Evolutionary conservation across 1,284 basidiomycete species (phyloP), one percentile per base, ranked within the genome.

Genomic region (Inonotus obliquus): DNA sequence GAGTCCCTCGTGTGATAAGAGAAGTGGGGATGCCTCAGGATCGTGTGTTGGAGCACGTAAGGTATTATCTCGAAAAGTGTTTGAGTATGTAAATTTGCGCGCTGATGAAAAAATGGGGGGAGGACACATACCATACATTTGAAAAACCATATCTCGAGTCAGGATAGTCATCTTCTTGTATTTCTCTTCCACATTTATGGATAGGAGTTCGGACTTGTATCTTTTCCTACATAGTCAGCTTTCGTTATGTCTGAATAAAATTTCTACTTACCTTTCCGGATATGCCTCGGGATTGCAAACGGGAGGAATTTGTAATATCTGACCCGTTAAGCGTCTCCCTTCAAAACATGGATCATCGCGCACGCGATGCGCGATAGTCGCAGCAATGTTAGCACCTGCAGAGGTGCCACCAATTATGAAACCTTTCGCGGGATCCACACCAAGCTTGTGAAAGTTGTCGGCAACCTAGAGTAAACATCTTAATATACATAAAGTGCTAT

Each of bases 341-440:
- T 63, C 25, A 27, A 63, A 29, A 10, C 39, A 56, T 19, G 66
- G 57, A 49, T 71, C 70, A 23, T 67, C 63, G 9, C 63, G 64
- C 1, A 68, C 67, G 4, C 60, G 58, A 11, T 65, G 65, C 1
- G 69, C 64, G 14, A 70, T 47, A 1, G 62, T 53, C 1, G 67
- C 66, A 1, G 67, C 60, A 2, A 69, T 49, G 47, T 65, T 69
- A 7, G 58, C 71, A 1, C 71, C 71, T 6, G 71, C 67, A 10
- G 70, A 70, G 10, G 54, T 53, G 7, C 71, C 71, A 2, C 68
- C 67, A 13, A 72, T 63, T 21, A 71, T 54, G 55, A 69, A 67
- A 1, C 67, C 68, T 38, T 65, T 63, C 1, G 32, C 21, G 14
- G 65, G 32, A n/a, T 66, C 62, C 7, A 59, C 63, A 4, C 49